Conservation (phyloP, 306 rosid genomes). For the Cucurbita ficifolia region DNA sequence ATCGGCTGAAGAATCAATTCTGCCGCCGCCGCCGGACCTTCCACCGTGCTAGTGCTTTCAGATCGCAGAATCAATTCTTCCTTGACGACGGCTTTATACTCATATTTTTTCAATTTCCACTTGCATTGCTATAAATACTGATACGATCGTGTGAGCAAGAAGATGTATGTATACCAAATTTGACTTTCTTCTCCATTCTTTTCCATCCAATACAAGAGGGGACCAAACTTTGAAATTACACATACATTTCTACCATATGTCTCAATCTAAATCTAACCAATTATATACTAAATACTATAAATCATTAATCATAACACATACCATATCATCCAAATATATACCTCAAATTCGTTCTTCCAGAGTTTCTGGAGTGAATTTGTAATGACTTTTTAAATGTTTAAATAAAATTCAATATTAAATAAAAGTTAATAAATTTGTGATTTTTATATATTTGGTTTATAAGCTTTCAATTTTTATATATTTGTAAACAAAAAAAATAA, state of each 20-base stretch:
- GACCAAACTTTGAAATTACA: not conserved
- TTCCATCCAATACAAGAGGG: not conserved
- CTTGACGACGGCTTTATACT: not conserved
- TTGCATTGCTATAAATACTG: not conserved
- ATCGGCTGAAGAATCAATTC: not conserved
- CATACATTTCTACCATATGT: not conserved
- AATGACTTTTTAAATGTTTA: too few species aligned
- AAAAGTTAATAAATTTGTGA: too few species aligned
- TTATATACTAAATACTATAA: not conserved
- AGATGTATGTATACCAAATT: not conserved
- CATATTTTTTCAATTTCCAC: not conserved
- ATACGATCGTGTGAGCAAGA: not conserved
- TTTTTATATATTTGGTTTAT: too few species aligned
- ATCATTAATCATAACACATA: not conserved
- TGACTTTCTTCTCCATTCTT: not conserved
- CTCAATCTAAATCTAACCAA: not conserved
- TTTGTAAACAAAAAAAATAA: too few species aligned
- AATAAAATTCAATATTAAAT: too few species aligned
- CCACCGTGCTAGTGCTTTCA: not conserved
- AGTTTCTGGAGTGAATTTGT: too few species aligned
- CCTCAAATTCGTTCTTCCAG: too few species aligned
- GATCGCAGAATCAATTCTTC: not conserved
- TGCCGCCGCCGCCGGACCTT: conserved; percentile 3
- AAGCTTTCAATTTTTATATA: too few species aligned
- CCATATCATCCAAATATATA: too few species aligned